Evolutionary conservation across 1,284 basidiomycete species (phyloP), one percentile per base, ranked within the genome.

Genomic region (Phellopilus nigrolimitatus): DNA sequence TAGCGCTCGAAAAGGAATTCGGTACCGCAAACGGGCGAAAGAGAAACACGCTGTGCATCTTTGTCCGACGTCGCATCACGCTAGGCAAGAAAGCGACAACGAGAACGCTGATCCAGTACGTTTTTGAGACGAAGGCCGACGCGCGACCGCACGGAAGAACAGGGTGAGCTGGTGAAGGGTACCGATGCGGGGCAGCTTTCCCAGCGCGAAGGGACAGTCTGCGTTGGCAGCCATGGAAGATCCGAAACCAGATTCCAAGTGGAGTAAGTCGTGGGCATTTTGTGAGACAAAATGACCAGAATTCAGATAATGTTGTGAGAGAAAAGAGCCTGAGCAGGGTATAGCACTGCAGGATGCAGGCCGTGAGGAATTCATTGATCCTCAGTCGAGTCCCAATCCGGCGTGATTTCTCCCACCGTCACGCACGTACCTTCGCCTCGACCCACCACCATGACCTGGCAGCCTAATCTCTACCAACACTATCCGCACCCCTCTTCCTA

Each of bases 31-130:
- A 47, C 22, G 51, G 51, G 34, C 19, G 36, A 31, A 47, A 46
- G 43, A 31, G 44, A 34, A 47, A 40, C 51, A 52, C 51, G 51
- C 27, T 36, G 17, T 44, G 27, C 25, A 2, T 37, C 3, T 7
- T 15, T 7, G 42, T 52, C 44, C 44, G 51, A 52, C 38, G 42
- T 52, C 44, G 43, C 51, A 47, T 47, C 44, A 52, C 37, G 17
- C 38, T 46, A 46, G 28, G 44, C 19, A n/a, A 13, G 47, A 24
- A 47, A 27, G 25, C 28, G 51, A 36, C 3, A 49, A 34, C 24
- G 36, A 31, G 30, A 40, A 47, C 51, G 19, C 19, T 44, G 22
- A 50, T 28, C 10, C n/a, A 19, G n/a, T 13, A 17, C 25, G 21
- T n/a, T 30, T 36, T 45, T 8, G 33, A 38, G 41, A 24, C 13